Evolutionary conservation across 2,329 filamentous ascomycete species (phyloP), one percentile per base, ranked within the genome.

Genomic region (Paecilomyces formosus): DNA sequence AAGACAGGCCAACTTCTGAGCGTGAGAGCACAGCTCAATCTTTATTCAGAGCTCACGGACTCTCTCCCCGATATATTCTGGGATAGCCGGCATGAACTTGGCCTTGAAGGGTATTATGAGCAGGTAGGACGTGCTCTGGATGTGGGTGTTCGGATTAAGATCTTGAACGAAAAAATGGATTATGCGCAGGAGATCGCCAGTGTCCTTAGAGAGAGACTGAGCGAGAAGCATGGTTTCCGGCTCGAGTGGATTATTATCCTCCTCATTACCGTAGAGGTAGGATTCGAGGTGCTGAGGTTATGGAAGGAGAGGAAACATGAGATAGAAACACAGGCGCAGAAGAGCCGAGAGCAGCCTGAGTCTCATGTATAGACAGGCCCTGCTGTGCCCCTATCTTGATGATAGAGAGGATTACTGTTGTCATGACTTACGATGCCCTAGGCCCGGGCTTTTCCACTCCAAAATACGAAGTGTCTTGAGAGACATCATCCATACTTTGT

Each of bases 241-340:
- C 80, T 99, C 11, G 94, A 97, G 76, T 93, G 90, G 88, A 95
- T 95, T 66, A 97, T 99, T 71, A 97, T 99, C 67, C 80, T 90
- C 2, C 82, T 99, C 57, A 99, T 99, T 70, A 86, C 90, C 1
- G 88, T 97, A 33, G 94, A 99, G 76, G 92, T 97, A 13, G 80
- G 87, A 11, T 94, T 97, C 72, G 93, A 96, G 74, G 79, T 97
- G 61, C 79, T 89, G 62, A 80, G 88, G 58, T 80, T 92, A 54
- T 88, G 86, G 74, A 83, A 86, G 63, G 89, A 91, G 66, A 80
- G 79, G 53, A 68, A 70, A 3, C 70, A 74, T 62, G 72, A 79
- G 55, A 70, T 76, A 61, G 65, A 68, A 53, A 64, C 60, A 61
- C 33, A 54, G 45, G 55, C 18, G 28, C 57, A 64, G 57, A 26